Conservation (phyloP, 345 rosid species). For the Noccaea caerulescens region DNA sequence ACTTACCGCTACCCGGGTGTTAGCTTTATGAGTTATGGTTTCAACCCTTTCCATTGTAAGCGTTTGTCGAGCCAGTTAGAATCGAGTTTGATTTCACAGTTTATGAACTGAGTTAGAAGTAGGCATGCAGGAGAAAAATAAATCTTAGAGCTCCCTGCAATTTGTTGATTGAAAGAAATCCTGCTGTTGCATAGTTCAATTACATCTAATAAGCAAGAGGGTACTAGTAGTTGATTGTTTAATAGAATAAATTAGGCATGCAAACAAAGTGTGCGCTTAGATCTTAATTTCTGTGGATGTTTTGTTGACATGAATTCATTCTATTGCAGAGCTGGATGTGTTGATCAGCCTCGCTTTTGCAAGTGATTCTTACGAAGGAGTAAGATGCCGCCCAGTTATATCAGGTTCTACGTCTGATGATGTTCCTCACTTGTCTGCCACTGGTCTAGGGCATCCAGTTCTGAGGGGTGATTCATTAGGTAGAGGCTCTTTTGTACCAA, state of each 20-base stretch:
- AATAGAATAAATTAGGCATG: background rate
- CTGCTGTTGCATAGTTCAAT: slow-evolving; percentile 1
- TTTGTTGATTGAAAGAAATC: background rate
- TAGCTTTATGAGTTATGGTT: slow-evolving; percentile 16
- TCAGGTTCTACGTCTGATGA: slow-evolving; percentile 50
- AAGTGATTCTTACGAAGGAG: slow-evolving; percentile 86
- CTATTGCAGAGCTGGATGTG: slow-evolving; percentile 85
- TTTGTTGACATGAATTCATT: slow-evolving; percentile 38
- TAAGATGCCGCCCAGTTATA: slow-evolving; percentile 71
- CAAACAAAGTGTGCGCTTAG: slow-evolving; percentile 2
- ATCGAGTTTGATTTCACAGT: slow-evolving; percentile 19
- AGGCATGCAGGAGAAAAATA: slow-evolving; percentile 18
- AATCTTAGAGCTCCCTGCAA: slow-evolving; percentile 17
- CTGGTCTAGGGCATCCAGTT: slow-evolving; percentile 85
- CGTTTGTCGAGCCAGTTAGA: slow-evolving; percentile 17
- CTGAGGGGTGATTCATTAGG: slow-evolving; percentile 88
- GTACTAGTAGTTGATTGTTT: slow-evolving; percentile 12
- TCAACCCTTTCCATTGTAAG: background rate
- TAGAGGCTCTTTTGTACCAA: slow-evolving; percentile 87
- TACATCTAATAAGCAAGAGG: slow-evolving; percentile 22
- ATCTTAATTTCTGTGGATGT: slow-evolving; percentile 18
- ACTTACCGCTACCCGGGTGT: slow-evolving; percentile 4
- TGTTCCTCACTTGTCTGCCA: slow-evolving; percentile 70
- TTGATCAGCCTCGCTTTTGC: slow-evolving; percentile 86
- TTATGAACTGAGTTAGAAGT: slow-evolving; percentile 17